phyloP scores from a whole-genome alignment of 495 filamentous ascomycete species.

The Halenospora varia region DNA sequence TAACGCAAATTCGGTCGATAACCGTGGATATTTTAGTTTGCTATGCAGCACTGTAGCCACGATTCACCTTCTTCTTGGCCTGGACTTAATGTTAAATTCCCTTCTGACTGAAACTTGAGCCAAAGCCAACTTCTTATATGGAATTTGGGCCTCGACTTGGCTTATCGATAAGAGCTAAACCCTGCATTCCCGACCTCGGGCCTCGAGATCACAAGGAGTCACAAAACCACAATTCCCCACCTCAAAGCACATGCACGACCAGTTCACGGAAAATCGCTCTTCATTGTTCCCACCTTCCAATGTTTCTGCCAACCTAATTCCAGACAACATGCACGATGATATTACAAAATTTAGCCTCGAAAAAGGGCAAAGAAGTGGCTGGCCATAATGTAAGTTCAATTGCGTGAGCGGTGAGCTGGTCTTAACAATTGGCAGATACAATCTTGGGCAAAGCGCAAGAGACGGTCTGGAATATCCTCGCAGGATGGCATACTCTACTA shows the following conservation, averaged over 20 bases:
- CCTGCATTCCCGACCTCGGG: neutral
- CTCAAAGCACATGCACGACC: neutral
- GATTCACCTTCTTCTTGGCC: too few relatives aligned
- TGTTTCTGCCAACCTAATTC: conserved; percentile 7
- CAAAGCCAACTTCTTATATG: too few relatives aligned
- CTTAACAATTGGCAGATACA: conserved; percentile 39
- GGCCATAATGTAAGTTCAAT: conserved; percentile 22
- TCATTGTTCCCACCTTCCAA: too few relatives aligned
- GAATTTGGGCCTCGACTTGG: neutral
- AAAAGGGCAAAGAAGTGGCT: conserved; percentile 23
- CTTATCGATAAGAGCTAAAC: conserved; percentile 1
- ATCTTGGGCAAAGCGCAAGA: conserved; percentile 12
- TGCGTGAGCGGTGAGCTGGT: conserved; percentile 22
- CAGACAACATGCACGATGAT: conserved; percentile 26
- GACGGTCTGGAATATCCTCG: neutral
- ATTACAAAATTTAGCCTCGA: conserved; percentile 22
- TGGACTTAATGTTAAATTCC: neutral
- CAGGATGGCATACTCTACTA: conserved; percentile 6
- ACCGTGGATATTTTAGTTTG: too few relatives aligned
- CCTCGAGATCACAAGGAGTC: neutral
- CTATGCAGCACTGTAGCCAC: too few relatives aligned
- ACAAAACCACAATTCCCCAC: conserved; percentile 3
- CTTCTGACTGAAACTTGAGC: neutral
- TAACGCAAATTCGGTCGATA: too few relatives aligned
- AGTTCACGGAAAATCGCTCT: too few relatives aligned